A percentile compares a stretch with the other conserved stretches of the same genome.
Evolutionary conservation across 306 rosid species (phyloP).

Genomic region (Pterocarpus macrocarpus): DNA sequence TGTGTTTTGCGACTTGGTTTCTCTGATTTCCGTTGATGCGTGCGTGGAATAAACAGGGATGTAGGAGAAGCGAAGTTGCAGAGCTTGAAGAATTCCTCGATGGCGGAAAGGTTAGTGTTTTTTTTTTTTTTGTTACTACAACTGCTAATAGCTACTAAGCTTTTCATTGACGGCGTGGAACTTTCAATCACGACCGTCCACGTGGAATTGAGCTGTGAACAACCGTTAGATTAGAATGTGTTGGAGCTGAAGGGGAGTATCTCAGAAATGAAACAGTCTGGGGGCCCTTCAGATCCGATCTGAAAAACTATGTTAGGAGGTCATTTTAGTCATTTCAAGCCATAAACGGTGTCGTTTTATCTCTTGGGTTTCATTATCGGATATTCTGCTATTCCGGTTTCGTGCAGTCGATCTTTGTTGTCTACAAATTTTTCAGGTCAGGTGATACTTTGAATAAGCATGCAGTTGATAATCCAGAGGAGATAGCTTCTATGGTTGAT

Average conservation of each 20-base stretch:
- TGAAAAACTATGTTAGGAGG: constrained; percentile 40
- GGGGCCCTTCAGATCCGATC: constrained; percentile 58
- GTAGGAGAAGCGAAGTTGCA: constrained; percentile 52
- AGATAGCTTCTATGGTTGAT: constrained; percentile 81
- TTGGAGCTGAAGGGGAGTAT: not conserved
- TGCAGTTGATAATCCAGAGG: constrained; percentile 89
- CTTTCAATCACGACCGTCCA: constrained; percentile 38
- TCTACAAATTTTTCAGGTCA: constrained; percentile 56
- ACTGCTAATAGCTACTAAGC: not conserved
- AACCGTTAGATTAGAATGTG: constrained; percentile 33
- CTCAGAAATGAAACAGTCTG: constrained; percentile 5
- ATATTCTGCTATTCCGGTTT: not conserved
- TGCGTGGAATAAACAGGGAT: constrained; percentile 48
- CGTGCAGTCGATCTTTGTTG: constrained; percentile 9
- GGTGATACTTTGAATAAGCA: constrained; percentile 61
- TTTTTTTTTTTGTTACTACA: not conserved
- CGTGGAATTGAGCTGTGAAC: not conserved
- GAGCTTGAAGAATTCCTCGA: constrained; percentile 71
- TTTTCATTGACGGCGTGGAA: not conserved
- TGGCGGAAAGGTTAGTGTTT: constrained; percentile 75
- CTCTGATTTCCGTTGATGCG: not conserved
- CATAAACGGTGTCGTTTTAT: constrained; percentile 40
- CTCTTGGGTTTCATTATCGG: not conserved
- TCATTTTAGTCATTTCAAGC: constrained; percentile 12
- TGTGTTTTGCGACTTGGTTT: constrained; percentile 19